Evolutionary conservation across 306 rosid genomes (phyloP).

Genomic region (Crataegus laevigata): DNA sequence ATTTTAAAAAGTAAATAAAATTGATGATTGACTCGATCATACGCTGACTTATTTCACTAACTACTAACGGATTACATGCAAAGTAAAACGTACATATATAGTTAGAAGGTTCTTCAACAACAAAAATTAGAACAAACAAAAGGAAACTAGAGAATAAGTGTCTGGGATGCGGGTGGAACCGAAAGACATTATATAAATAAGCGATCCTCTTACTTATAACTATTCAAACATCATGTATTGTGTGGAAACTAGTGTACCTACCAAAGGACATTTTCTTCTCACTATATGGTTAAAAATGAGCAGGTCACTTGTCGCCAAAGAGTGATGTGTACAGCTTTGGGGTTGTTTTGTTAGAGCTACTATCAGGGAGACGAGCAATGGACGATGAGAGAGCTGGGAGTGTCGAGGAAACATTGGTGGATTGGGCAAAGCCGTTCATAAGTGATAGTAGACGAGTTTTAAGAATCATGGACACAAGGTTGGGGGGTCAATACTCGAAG

Average conservation of each 20-base stretch:
- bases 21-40: neutral
- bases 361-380: constrained; percentile 62
- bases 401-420: constrained; percentile 65
- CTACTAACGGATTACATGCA: neutral
- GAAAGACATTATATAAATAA: too few relatives aligned
- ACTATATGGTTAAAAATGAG: constrained; percentile 6
- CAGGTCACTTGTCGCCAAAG: constrained; percentile 84
- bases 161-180: too few relatives aligned
- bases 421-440: constrained; percentile 76
- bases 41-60: neutral
- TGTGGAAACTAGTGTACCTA: neutral
- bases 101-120: too few relatives aligned
- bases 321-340: constrained; percentile 95
- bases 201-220: too few relatives aligned
- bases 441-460: constrained; percentile 51
- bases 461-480: constrained; percentile 72
- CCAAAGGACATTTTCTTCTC: neutral
- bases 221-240: neutral
- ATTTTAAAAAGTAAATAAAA: neutral
- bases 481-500: constrained; percentile 85
- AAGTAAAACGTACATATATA: neutral
- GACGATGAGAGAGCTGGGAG: constrained; percentile 38
- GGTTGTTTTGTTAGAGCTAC: constrained; percentile 64
- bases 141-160: too few relatives aligned
- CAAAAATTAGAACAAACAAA: too few relatives aligned